phyloP scores from a whole-genome alignment of 1,284 basidiomycete species.

The Mixia osmundae region DNA sequence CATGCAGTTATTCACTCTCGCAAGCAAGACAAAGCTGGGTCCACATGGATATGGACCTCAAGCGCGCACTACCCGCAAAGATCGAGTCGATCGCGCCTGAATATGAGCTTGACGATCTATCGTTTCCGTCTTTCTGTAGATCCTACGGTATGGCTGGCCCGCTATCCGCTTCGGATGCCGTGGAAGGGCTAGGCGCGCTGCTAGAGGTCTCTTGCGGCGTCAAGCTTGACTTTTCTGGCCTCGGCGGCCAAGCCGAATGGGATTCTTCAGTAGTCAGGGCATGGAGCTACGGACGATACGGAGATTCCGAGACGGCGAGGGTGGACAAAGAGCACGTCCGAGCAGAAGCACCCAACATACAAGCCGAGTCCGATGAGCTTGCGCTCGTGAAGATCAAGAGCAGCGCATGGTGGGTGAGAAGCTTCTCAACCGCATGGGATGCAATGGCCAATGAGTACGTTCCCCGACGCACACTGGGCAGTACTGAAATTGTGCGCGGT shows the following conservation, averaged over 20 bases:
- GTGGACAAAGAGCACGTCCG: background rate
- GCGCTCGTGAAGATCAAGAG: constrained; percentile 26
- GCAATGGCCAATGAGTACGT: constrained; percentile 57
- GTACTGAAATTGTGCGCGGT: constrained; percentile 1
- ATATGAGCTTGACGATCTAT: constrained; percentile 83
- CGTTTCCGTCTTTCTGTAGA: constrained; percentile 78
- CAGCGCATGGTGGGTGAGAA: constrained; percentile 65
- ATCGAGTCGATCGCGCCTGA: constrained; percentile 80
- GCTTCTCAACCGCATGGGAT: constrained; percentile 85
- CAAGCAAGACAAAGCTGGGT: constrained; percentile 82
- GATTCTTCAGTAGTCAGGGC: constrained; percentile 27
- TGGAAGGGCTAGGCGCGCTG: constrained; percentile 69
- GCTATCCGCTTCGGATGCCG: constrained; percentile 74
- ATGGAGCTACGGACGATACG: constrained; percentile 35
- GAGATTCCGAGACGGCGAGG: constrained; percentile 25
- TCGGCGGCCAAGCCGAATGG: constrained; percentile 16
- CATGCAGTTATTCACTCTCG: constrained; percentile 54
- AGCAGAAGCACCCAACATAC: constrained; percentile 1
- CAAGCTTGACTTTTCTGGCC: constrained; percentile 67
- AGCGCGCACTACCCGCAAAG: constrained; percentile 53
- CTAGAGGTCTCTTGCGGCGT: constrained; percentile 78
- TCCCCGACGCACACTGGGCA: too few relatives aligned
- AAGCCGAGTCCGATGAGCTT: constrained; percentile 14
- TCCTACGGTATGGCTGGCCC: constrained; percentile 69
- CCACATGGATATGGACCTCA: constrained; percentile 92